Conservation (phyloP, 2,329 filamentous ascomycete species). For the Fusarium phyllophilum region DNA sequence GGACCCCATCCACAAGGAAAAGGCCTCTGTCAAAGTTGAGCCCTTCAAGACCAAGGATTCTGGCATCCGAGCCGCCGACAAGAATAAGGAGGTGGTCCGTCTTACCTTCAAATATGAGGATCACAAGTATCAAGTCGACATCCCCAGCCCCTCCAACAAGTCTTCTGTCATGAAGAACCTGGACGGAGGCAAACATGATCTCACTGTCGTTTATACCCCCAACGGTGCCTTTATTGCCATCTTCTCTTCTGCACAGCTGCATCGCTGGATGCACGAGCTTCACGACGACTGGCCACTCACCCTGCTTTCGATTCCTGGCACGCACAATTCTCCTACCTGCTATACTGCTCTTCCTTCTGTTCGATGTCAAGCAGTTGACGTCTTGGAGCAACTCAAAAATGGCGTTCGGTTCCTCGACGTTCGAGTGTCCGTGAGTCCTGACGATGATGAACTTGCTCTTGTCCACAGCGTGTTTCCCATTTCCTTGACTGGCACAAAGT, state of each 20-base stretch:
- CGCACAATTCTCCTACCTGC: constrained; percentile 92
- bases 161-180: constrained; percentile 70
- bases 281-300: constrained; percentile 78
- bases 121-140: constrained; percentile 74
- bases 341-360: constrained; percentile 89
- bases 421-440: constrained; percentile 68
- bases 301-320: constrained; percentile 89
- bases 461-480: constrained; percentile 94
- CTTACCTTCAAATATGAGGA: constrained; percentile 75
- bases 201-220: constrained; percentile 74
- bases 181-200: constrained; percentile 60
- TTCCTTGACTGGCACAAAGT: constrained; percentile 82
- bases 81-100: constrained; percentile 73
- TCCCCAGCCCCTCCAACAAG: constrained; percentile 69
- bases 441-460: constrained; percentile 76
- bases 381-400: constrained; percentile 83
- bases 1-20: constrained; percentile 68
- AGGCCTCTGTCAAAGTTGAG: constrained; percentile 70
- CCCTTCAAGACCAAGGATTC: constrained; percentile 72
- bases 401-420: constrained; percentile 96
- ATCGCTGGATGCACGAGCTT: constrained; percentile 84
- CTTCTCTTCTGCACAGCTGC: constrained; percentile 75
- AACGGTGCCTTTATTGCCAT: constrained; percentile 68
- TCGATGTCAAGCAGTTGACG: constrained; percentile 85
- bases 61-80: constrained; percentile 68